Evolutionary conservation across 176 grass and related monocot species (phyloP), one percentile per base, ranked within the genome.

Genomic region (Pontederia paniculata): DNA sequence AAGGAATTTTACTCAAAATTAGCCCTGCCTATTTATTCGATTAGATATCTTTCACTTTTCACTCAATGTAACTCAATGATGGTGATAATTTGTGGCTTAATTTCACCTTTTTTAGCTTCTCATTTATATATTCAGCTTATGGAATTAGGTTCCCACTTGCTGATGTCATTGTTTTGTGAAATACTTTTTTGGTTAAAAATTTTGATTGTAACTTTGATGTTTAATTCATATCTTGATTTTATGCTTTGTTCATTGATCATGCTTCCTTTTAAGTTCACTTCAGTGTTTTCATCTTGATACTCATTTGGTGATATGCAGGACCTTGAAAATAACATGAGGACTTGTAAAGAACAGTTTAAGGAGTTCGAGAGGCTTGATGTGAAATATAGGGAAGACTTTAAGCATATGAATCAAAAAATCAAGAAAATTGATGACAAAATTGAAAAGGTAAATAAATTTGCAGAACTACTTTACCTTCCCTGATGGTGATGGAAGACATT

Each of bases 341-440:
- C 54, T 11, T 98, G 93, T 73, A 87, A 91, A 67, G 93, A 98
- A 65, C 80, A 84, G 15, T 98, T 89, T 71, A 98, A 98, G 63
- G 83, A 81, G 68, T 88, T 84, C 77, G 93, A 98, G 63, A 81
- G 82, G 50, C 76, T 77, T 17, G 86, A 98, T 69, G 83, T 98
- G 69, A 89, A 90, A 63, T 62, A 91, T 20, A 70, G 76, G 66
- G 93, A 98, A 61, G 83, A 98, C 83, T 58, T 87, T 45, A 98
- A 98, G 18, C 93, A 98, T 77, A 75, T 84, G 15, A 79, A 90
- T 62, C 86, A 88, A 62, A 98, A 91, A 55, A 81, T 98, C 10
- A 98, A 88, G 65, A 98, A 98, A 50, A 18, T 84, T 23, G 80
- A 84, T 41, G 93, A 88, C 41, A 98, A 98, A 88, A 22, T 72